These are phyloP conservation scores for Phytopythium vexans DNA, from an alignment of 352 stramenopile genomes.

Conservation along the genomic window DNA sequence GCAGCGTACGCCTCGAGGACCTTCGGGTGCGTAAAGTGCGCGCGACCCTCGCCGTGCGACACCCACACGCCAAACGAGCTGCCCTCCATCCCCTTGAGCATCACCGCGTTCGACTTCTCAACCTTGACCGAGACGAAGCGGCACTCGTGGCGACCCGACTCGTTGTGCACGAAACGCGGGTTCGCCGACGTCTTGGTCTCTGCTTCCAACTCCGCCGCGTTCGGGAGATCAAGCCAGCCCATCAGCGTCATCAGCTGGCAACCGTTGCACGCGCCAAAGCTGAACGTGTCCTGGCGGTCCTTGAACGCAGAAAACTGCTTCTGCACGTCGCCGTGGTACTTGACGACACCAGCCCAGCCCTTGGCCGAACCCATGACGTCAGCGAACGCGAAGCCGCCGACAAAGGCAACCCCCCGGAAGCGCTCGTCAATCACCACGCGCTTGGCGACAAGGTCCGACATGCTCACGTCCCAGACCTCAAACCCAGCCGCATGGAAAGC, in stretches of 20 bases:
- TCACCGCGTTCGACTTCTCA: constrained; percentile 92
- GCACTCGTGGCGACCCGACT: constrained; percentile 95
- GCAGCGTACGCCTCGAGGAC: constrained; percentile 88
- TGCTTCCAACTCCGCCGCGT: constrained; percentile 47
- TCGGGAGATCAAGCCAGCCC: constrained; percentile 91
- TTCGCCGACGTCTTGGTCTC: constrained; percentile 56
- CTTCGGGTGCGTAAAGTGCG: constrained; percentile 94
- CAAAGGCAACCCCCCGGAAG: constrained; percentile 98
- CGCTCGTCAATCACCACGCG: constrained; percentile 89
- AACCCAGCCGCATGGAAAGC: constrained; percentile 97
- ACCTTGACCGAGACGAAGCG: constrained; percentile 97
- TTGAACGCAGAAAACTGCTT: constrained; percentile 97
- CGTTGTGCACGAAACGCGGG: constrained; percentile 98
- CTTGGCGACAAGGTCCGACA: constrained; percentile 94
- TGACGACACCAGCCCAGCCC: constrained; percentile 97
- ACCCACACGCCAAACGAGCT: constrained; percentile 98
- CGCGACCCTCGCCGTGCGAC: constrained; percentile 89
- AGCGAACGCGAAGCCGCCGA: constrained; percentile 98
- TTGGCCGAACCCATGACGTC: constrained; percentile 99
- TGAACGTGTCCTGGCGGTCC: constrained; percentile 96
- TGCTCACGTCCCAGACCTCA: constrained; percentile 98
- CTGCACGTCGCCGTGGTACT: constrained; percentile 95
- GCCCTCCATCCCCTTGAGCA: constrained; percentile 98
- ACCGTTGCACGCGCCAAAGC: constrained; percentile 98
- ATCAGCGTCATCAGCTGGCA: constrained; percentile 99